phyloP scores from a whole-genome alignment of 1,139 yeast genomes.

The Arxiozyma telluris region DNA sequence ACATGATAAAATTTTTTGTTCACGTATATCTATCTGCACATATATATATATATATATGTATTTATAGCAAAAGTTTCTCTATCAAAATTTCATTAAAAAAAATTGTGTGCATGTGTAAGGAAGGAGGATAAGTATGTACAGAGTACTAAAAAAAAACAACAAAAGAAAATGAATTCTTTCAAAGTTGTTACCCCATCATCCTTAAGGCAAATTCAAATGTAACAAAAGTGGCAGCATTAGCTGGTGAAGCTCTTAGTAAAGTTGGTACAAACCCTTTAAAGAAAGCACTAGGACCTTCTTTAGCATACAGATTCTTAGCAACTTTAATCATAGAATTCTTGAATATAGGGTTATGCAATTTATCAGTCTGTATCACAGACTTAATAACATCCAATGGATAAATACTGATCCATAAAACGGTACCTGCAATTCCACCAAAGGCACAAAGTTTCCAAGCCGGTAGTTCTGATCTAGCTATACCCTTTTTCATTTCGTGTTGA shows the following conservation, averaged over 20 bases:
- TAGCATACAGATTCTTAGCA: conserved; percentile 37
- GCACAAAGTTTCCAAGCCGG: conserved; percentile 77
- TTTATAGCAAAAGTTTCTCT: background rate
- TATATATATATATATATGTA: no score
- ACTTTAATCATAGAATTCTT: conserved; percentile 39
- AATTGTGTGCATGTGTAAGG: no score
- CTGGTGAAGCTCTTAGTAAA: conserved; percentile 45
- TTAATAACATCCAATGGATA: conserved; percentile 84
- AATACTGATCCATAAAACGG: conserved; percentile 68
- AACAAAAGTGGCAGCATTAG: conserved; percentile 90
- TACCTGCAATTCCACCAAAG: conserved; percentile 82
- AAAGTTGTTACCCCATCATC: conserved; percentile 31
- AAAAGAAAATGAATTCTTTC: background rate
- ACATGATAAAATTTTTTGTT: background rate
- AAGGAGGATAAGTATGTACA: background rate
- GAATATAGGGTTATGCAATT: conserved; percentile 40
- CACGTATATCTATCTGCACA: no score
- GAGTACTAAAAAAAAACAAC: no score
- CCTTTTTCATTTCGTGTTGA: conserved; percentile 42
- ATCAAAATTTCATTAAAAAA: background rate
- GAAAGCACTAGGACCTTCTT: conserved; percentile 24
- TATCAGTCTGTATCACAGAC: conserved; percentile 79
- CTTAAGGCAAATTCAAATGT: conserved; percentile 85
- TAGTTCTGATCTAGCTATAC: conserved; percentile 43
- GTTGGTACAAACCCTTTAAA: conserved; percentile 31